A percentile compares a stretch with the other conserved stretches of the same genome.
These are phyloP conservation scores for Pythium sukuiense DNA, from an alignment of 352 stramenopile genomes.

Conservation along the genomic window DNA sequence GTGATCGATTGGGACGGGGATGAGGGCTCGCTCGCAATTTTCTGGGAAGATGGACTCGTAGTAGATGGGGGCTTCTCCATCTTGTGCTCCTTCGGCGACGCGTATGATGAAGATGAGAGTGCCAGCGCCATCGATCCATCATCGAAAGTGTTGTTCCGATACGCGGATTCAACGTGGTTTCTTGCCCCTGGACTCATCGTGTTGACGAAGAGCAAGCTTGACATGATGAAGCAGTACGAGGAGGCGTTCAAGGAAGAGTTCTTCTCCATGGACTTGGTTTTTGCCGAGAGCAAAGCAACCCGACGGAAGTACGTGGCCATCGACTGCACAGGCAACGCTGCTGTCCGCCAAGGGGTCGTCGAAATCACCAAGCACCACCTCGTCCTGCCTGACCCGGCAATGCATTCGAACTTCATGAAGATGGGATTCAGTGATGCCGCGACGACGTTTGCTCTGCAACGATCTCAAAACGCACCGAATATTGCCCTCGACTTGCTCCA, in stretches of 20 bases:
- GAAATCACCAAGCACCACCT: constrained; percentile 84
- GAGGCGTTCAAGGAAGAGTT: constrained; percentile 79
- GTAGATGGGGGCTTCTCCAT: constrained; percentile 83
- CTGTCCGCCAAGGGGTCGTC: constrained; percentile 65
- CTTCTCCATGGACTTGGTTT: constrained; percentile 78
- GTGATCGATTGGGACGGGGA: constrained; percentile 81
- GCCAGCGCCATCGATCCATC: constrained; percentile 44
- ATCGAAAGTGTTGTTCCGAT: constrained; percentile 73
- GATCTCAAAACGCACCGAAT: constrained; percentile 76
- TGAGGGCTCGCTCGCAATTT: constrained; percentile 75
- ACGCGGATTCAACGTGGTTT: constrained; percentile 83
- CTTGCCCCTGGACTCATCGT: constrained; percentile 64
- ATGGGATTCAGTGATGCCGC: constrained; percentile 76
- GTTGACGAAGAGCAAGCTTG: constrained; percentile 67
- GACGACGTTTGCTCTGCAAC: constrained; percentile 77
- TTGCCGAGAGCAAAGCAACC: constrained; percentile 56
- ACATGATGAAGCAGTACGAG: constrained; percentile 88
- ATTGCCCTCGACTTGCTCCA: constrained; percentile 74
- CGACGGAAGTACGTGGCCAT: constrained; percentile 44
- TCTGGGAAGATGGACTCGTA: constrained; percentile 77
- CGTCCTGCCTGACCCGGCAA: constrained; percentile 68
- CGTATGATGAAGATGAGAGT: constrained; percentile 59
- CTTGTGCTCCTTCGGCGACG: constrained; percentile 80
- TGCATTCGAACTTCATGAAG: constrained; percentile 82
- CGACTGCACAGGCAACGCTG: constrained; percentile 68